A percentile compares a stretch with the other conserved stretches of the same genome.
phyloP scores from a whole-genome alignment of 768 basidiomycete genomes.

The Lactarius akahatsu region DNA sequence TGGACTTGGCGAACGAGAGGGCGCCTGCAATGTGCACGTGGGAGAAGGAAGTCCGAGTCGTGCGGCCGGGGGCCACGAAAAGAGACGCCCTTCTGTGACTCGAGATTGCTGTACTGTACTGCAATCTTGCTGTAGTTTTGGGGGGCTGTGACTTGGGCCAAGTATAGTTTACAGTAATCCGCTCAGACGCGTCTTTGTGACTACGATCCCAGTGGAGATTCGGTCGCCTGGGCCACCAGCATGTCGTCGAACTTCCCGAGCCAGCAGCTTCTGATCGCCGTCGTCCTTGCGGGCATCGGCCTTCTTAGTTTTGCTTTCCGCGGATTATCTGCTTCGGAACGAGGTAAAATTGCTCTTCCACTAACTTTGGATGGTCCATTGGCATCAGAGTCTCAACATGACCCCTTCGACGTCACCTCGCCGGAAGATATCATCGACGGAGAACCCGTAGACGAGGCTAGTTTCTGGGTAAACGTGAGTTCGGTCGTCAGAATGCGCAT shows the following conservation, averaged over 20 bases:
- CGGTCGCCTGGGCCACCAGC: background rate
- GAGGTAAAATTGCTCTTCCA: conserved; percentile 55
- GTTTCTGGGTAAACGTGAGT: conserved; percentile 59
- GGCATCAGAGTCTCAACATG: conserved; percentile 36
- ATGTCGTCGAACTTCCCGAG: conserved; percentile 54
- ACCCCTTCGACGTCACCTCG: conserved; percentile 68
- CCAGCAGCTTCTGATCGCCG: conserved; percentile 54
- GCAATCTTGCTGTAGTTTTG: too few species aligned
- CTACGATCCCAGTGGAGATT: background rate
- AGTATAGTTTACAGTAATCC: too few species aligned
- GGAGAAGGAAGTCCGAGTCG: too few species aligned
- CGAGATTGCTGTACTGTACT: too few species aligned
- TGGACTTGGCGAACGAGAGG: too few species aligned
- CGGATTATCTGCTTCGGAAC: conserved; percentile 41
- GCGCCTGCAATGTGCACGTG: too few species aligned
- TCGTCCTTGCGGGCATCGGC: conserved; percentile 44
- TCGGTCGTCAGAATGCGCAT: background rate
- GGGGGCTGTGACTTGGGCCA: too few species aligned
- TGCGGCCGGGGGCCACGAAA: too few species aligned
- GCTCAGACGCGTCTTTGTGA: background rate
- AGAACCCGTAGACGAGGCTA: conserved; percentile 56
- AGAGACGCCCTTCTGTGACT: too few species aligned
- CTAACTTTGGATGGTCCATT: conserved; percentile 31
- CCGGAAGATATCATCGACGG: conserved; percentile 70
- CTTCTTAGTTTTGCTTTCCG: conserved; percentile 47